These are phyloP conservation scores for Aspergillus ostianus DNA, from an alignment of 495 filamentous ascomycete genomes.

Conservation along the genomic window DNA sequence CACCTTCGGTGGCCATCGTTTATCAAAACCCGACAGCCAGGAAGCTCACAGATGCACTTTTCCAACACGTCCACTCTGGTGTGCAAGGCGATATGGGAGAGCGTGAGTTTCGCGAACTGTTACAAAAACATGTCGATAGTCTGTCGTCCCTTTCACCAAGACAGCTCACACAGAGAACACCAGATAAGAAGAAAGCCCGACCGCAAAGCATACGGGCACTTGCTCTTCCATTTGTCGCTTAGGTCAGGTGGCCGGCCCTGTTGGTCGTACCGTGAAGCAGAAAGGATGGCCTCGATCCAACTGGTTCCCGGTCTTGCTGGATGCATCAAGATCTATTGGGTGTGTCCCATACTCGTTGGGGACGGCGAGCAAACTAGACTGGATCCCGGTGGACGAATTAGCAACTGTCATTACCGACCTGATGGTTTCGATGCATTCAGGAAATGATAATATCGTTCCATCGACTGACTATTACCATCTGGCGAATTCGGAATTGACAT, in stretches of 20 bases:
- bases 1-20: slow-evolving; percentile 4
- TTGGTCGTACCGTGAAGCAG: slow-evolving; percentile 24
- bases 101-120: neutral
- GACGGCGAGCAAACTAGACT: neutral
- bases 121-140: neutral
- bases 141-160: slow-evolving; percentile 20
- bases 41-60: neutral
- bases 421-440: neutral
- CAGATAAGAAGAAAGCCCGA: too few species aligned
- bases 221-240: slow-evolving; percentile 46
- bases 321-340: slow-evolving; percentile 26
- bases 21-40: slow-evolving; percentile 9
- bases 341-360: slow-evolving; percentile 9
- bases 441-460: neutral
- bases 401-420: slow-evolving; percentile 34
- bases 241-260: slow-evolving; percentile 54
- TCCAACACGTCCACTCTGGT: neutral
- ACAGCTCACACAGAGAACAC: too few species aligned
- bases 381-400: slow-evolving; percentile 47
- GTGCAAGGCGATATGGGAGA: slow-evolving; percentile 2
- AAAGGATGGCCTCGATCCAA: slow-evolving; percentile 52
- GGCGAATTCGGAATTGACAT: neutral
- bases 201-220: slow-evolving; percentile 31
- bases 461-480: slow-evolving; percentile 10
- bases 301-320: slow-evolving; percentile 48